Evolutionary conservation across 371 early-diverging fungal species (phyloP), one percentile per base, ranked within the genome.

Genomic region (Cokeromyces recurvatus): DNA sequence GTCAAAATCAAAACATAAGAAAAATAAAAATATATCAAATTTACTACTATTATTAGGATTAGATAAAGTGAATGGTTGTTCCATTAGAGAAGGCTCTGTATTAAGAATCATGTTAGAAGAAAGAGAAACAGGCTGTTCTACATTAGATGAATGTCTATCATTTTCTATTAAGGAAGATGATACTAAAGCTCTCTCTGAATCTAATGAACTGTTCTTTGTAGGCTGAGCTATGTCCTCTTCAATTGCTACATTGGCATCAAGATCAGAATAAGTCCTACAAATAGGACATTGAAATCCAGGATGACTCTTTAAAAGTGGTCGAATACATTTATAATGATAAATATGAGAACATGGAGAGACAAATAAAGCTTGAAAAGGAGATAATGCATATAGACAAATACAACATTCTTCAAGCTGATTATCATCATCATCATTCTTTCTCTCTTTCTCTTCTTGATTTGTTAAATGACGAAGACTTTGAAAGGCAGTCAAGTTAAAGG

Each of bases 251-350:
- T 77, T 82, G n/a, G 91, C 94, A 29, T 90, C 89, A 32, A 96
- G 74, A 67, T 96, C 92, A 6, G 95, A 95, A 48, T 90, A 94
- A 23, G 92, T 90, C 32, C 97, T 84, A 59, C 97, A 96, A 41
- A 96, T 81, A n/a, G 97, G 95, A 62, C 97, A 96, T 53, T 85
- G 86, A 64, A 96, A 94, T 43, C 90, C 89, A 17, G 91, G 81
- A 56, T 79, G 77, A 23, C 74, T 74, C 29, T 78, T 64, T 36
- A 92, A 71, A 15, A 95, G 63, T 6, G 88, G 80, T 31, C 82
- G 81, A 56, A 93, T 89, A 64, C 95, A 95, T 71, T 93, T 94
- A 78, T 85, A 97, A 64, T 95, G 96, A 74, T 86, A 95, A 52
- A 91, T 85, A 57, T 94, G 95, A 10, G 92, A 90, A 61, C 95